Base-by-base conservation (phyloP, 2,329 filamentous ascomycete genomes). In the Fusarium nurragi region DNA sequence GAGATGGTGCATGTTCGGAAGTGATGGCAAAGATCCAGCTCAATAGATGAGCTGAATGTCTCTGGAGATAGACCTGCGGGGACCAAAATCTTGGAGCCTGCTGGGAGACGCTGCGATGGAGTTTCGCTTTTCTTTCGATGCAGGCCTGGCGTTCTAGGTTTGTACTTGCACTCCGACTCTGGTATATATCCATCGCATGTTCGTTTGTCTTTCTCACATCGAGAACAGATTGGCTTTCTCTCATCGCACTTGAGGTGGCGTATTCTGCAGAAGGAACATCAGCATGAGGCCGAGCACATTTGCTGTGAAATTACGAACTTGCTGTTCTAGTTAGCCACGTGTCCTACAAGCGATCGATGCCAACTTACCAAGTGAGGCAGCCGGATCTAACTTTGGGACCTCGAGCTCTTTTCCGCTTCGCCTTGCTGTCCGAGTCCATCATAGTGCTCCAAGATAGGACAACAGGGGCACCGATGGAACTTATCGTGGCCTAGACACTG, bases 191-290 rank as follows among this genome's bases (percentile, higher is more conserved):
- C 61, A 19, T 64, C 61, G 5, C 61, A 64, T 7, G 6, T 36
- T 4, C 54, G 14, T 12, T 43, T 28, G 16, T 64, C 61, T 3
- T 64, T 64, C 8, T 48, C 19, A 8, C 61, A 64, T 1, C 60
- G 50, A 4, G 41, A 46, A 3, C 61, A 64, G 2, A 18, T 41
- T 3, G 61, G 61, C 13, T 40, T 64, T 21, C 47, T 57, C 14
- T 64, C 61, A 8, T 64, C 61, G 9, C 61, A 64, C 10, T 64
- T 64, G 11, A 64, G 46, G 14, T 64, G 61, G 0, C 61, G 60
- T 4, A 64, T 64, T 36, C 61, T 64, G 1, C 2, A 23, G 4
- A n/a, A 19, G 10, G 12, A 23, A 11, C 7, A 9, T 53, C 25
- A 64, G 26, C 8, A 22, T 14, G 30, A 4, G 6, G 0, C 10